phyloP scores from a whole-genome alignment of 2,329 filamentous ascomycete genomes.

The Reticulascus tulasneorum region DNA sequence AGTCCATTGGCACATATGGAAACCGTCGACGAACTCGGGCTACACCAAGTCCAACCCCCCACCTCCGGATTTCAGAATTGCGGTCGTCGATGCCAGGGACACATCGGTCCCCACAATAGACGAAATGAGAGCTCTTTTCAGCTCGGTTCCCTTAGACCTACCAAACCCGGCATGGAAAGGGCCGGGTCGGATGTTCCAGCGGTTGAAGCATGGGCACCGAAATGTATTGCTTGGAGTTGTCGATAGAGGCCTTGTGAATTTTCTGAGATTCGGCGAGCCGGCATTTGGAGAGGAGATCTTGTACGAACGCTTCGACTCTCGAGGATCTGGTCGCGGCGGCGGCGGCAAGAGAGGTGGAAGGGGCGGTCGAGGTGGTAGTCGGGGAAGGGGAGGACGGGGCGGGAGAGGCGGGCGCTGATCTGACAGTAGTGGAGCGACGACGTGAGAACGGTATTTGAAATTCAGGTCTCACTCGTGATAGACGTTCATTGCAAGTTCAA shows the following conservation, averaged over 20 bases:
- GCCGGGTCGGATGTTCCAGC: slow-evolving; percentile 61
- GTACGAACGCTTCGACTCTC: slow-evolving; percentile 53
- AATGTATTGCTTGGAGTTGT: slow-evolving; percentile 85
- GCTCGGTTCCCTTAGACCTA: slow-evolving; percentile 67
- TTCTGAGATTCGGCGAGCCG: slow-evolving; percentile 74
- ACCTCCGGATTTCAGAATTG: slow-evolving; percentile 77
- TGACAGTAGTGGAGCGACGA: too few species aligned
- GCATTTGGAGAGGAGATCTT: slow-evolving; percentile 74
- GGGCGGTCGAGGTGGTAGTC: slow-evolving; percentile 36
- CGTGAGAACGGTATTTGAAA: too few species aligned
- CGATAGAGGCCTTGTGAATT: slow-evolving; percentile 86
- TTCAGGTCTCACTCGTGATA: too few species aligned
- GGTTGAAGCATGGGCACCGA: slow-evolving; percentile 78
- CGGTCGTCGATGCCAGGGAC: slow-evolving; percentile 72
- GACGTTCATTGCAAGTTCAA: too few species aligned
- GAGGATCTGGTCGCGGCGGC: slow-evolving; percentile 31
- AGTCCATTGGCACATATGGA: slow-evolving; percentile 80
- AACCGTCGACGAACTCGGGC: slow-evolving; percentile 51
- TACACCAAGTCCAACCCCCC: slow-evolving; percentile 81
- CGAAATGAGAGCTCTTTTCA: slow-evolving; percentile 68
- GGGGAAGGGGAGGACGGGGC: slow-evolving; percentile 27
- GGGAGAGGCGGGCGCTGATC: too few species aligned
- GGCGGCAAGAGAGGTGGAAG: slow-evolving; percentile 33
- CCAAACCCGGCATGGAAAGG: slow-evolving; percentile 36
- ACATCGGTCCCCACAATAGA: slow-evolving; percentile 68